Evolutionary conservation across 164 flowering plant genomes (phyloP), one percentile per base, ranked within the genome.

Genomic region (Vitis rotundifolia): DNA sequence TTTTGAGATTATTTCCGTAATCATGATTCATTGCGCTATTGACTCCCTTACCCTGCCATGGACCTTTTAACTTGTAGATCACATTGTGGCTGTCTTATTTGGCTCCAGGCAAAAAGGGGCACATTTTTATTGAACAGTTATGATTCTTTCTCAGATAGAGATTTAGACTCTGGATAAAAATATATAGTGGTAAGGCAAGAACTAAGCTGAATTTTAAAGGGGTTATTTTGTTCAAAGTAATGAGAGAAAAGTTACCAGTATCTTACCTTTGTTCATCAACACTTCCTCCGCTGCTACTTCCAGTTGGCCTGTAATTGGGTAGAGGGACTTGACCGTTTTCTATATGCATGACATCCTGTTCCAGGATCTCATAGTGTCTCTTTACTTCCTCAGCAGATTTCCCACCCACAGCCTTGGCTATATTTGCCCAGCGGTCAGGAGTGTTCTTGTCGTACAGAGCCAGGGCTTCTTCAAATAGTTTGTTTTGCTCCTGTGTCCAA

Each of bases 341-440:
- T 9, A 87, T 87, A 11, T 70, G n/a, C 60, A 64, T 76, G 61
- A 87, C 63, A 72, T 87, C 91, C 74, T 75, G 56, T 18, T 82
- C 77, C 28, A 87, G 84, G 55, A 68, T 71, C 58, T 82, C 89
- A 22, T 85, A 87, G 67, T 87, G 86, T 75, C 78, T 76, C 79
- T 72, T 85, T 26, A 85, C 91, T 69, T 87, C 91, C 64, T 87
- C 91, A 0, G 74, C 80, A 1, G 88, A 73, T 74, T 85, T 87
- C 11, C 86, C 86, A 48, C 76, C 87, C 49, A 87, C 84, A 9
- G 77, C 77, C 64, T 69, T 75, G 65, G 89, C 86, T 15, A 87
- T 78, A 10, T 82, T 82, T 3, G 75, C 76, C 89, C 89, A 87
- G 57, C 91, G 83, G 82, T 87, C 89, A 3, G 89, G 89, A 28